A percentile compares a stretch with the other conserved stretches of the same genome.
These are phyloP conservation scores for Nakazawaea ishiwadae DNA, from an alignment of 805 yeast genomes.

Conservation along the genomic window DNA sequence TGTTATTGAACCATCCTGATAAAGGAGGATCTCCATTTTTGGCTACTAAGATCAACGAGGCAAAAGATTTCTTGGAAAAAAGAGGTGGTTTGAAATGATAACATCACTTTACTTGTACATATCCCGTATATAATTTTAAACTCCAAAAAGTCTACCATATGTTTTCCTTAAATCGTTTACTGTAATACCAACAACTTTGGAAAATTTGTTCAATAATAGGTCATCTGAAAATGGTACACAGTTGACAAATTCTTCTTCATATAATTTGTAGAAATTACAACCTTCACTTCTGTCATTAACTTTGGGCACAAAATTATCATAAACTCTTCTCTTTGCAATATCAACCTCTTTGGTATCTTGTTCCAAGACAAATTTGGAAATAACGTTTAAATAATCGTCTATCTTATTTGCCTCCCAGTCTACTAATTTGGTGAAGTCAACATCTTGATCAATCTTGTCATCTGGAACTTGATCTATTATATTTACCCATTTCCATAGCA, in stretches of 20 bases:
- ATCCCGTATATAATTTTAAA: too few species aligned
- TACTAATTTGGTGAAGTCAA: conserved; percentile 29
- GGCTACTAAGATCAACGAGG: conserved; percentile 91
- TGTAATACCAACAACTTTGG: neutral
- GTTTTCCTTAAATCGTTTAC: neutral
- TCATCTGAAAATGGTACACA: neutral
- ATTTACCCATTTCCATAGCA: conserved; percentile 27
- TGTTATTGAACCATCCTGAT: conserved; percentile 92
- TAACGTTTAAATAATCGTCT: conserved; percentile 47
- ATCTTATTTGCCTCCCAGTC: conserved; percentile 45
- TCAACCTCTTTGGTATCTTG: conserved; percentile 16
- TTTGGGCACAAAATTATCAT: conserved; percentile 20
- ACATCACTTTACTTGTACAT: conserved; percentile 1
- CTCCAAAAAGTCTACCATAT: too few species aligned
- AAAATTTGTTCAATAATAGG: too few species aligned
- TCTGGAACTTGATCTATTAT: conserved; percentile 22
- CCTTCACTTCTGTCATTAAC: neutral
- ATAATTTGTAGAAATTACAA: neutral
- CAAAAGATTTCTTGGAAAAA: conserved; percentile 73
- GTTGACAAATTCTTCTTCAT: neutral
- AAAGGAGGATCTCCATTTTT: conserved; percentile 87
- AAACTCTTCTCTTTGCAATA: conserved; percentile 19
- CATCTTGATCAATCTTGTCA: conserved; percentile 20
- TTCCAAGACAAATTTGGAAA: conserved; percentile 30
- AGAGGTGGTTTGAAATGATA: conserved; percentile 41